phyloP scores from a whole-genome alignment of 176 grass and related monocot species.

The Metroxylon sagu region DNA sequence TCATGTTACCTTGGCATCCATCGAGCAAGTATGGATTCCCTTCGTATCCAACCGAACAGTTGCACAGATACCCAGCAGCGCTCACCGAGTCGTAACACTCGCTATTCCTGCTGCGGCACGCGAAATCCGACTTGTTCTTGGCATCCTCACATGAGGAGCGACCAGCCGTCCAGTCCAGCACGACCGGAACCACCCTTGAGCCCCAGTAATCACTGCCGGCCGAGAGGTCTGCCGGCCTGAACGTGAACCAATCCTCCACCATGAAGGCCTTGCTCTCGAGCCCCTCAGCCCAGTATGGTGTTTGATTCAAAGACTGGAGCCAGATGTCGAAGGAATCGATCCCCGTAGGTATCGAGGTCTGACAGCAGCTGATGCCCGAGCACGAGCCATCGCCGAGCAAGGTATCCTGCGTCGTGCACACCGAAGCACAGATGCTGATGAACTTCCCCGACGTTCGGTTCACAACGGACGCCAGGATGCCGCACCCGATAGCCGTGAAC shows the following conservation, averaged over 20 bases:
- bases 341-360: not conserved
- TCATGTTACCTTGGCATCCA: conserved; percentile 41
- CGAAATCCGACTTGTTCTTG: not conserved
- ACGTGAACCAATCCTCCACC: not conserved
- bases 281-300: not conserved
- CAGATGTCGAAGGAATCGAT: conserved; percentile 3
- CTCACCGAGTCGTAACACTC: conserved; percentile 16
- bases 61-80: conserved; percentile 24
- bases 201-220: not conserved
- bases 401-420: not conserved
- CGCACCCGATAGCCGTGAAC: conserved; percentile 16
- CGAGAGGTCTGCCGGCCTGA: not conserved
- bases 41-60: conserved; percentile 27
- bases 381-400: conserved; percentile 3
- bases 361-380: conserved; percentile 24
- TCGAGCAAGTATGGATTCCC: conserved; percentile 42
- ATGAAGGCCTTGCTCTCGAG: conserved; percentile 10
- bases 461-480: not conserved
- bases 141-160: too few species aligned
- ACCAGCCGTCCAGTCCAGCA: conserved; percentile 34
- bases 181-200: not conserved
- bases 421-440: conserved; percentile 13
- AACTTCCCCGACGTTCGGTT: not conserved
- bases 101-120: conserved; percentile 32
- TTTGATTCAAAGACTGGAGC: not conserved